Conservation (phyloP, 805 yeast species). For the Monosporozyma yasuniensis region DNA sequence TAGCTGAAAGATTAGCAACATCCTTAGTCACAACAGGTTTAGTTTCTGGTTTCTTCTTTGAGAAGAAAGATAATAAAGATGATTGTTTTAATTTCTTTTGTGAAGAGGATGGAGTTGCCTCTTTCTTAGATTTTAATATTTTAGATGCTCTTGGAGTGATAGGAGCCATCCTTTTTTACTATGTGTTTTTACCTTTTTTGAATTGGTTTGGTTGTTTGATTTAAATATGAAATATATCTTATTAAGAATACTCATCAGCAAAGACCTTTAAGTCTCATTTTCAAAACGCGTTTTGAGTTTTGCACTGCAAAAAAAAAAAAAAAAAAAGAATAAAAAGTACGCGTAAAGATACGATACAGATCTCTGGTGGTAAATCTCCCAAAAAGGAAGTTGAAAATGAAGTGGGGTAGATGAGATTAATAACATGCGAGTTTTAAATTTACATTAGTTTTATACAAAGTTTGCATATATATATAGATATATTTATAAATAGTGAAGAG, state of each 20-base stretch:
- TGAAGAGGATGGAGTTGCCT: slow-evolving; percentile 23
- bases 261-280: too few species aligned
- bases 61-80: slow-evolving; percentile 29
- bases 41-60: slow-evolving; percentile 9
- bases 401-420: neutral
- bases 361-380: neutral
- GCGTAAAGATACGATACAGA: neutral
- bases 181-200: too few species aligned
- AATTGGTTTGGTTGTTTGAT: neutral
- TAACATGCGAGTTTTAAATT: neutral
- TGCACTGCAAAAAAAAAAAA: neutral
- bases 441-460: neutral
- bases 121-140: slow-evolving; percentile 6
- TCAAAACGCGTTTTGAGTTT: neutral
- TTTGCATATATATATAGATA: neutral
- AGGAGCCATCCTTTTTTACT: slow-evolving; percentile 11
- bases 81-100: slow-evolving; percentile 32
- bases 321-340: neutral
- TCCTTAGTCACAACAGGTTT: neutral
- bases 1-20: neutral
- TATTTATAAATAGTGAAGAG: neutral
- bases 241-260: neutral
- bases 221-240: neutral
- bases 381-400: too few species aligned
- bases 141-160: slow-evolving; percentile 21